Base-by-base conservation (phyloP, 1,284 basidiomycete genomes). In the Sanghuangporus weigelae region DNA sequence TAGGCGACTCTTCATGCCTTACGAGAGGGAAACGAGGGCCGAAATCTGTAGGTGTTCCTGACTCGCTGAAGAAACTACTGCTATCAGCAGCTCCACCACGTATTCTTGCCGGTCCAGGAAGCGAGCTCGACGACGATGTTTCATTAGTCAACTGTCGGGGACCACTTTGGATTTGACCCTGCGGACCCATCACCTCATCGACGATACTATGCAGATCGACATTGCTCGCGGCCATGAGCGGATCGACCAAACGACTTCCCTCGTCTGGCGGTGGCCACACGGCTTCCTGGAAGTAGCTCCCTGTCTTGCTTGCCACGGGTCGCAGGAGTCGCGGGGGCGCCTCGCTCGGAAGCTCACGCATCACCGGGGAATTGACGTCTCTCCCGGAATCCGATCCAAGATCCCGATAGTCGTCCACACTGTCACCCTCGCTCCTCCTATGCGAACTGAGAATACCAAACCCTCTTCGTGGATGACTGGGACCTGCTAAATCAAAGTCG, bases 181-280 rank as follows among this genome's bases (percentile, higher is more conserved):
- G 67, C 2, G 77, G 75, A 3, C 83, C 83, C 83, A 84, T 84
- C 4, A 84, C 77, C 59, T 81, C 77, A 59, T 82, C 79, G 11
- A 84, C 76, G 65, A 84, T 83, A 6, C 71, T 70, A 7, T 69
- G 61, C 2, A 84, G 72, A 59, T 82, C 76, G 46, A 76, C 73
- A 4, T 74, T 67, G 49, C 72, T 74, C 19, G 72, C 68, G 0
- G 70, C 67, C 23, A 77, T 67, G 61, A 82, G 71, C 1, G 81
- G 80, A 67, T 84, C 83, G 59, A 79, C 74, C 60, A 84, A 73
- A 1, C 71, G 71, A 36, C 71, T 75, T 36, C 66, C 70, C 44
- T 79, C 75, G 26, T 69, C 69, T 1, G 81, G 81, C 0, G 79
- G 81, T 3, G 79, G 79, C 79, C 80, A 82, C 2, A 83, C 74